phyloP scores from a whole-genome alignment of 805 yeast genomes.

The Cyberlindnera euphorbiae region DNA sequence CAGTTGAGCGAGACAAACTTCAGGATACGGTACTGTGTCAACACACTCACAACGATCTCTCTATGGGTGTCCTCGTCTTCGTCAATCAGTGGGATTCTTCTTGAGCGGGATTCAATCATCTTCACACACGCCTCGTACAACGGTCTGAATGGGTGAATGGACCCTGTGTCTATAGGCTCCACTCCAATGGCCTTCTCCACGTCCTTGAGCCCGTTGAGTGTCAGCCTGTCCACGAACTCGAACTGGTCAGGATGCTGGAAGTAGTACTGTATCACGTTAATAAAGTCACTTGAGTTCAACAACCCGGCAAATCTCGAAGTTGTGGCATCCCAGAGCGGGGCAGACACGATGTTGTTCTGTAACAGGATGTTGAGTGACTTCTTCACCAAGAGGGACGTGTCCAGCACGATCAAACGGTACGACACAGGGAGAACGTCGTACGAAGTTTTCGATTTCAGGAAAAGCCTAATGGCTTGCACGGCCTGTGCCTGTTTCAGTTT shows the following conservation, averaged over 20 bases:
- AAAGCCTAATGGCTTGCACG: conserved; percentile 74
- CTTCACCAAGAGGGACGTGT: conserved; percentile 84
- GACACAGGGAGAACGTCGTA: conserved; percentile 96
- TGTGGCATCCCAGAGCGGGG: conserved; percentile 93
- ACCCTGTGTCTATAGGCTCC: conserved; percentile 76
- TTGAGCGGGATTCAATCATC: conserved; percentile 83
- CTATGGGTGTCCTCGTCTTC: conserved; percentile 88
- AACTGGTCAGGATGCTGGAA: conserved; percentile 84
- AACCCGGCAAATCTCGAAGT: conserved; percentile 91
- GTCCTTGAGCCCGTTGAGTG: conserved; percentile 78
- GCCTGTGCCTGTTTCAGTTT: conserved; percentile 53
- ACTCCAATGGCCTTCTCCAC: conserved; percentile 87
- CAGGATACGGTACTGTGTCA: conserved; percentile 92
- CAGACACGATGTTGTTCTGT: conserved; percentile 92
- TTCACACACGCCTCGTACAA: conserved; percentile 89
- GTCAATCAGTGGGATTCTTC: conserved; percentile 92
- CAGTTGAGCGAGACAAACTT: conserved; percentile 95
- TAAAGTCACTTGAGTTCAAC: conserved; percentile 85
- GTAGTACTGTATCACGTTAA: conserved; percentile 92
- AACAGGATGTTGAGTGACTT: conserved; percentile 84
- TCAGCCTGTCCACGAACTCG: conserved; percentile 80
- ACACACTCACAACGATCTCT: conserved; percentile 90
- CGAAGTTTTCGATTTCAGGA: conserved; percentile 85
- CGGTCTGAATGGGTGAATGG: conserved; percentile 86
- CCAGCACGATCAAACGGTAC: conserved; percentile 87